Percentiles rank a stretch among this genome's conserved stretches.
Evolutionary conservation across 176 grass and related monocot species (phyloP).

Genomic region (Dendrocalamus sinicus): DNA sequence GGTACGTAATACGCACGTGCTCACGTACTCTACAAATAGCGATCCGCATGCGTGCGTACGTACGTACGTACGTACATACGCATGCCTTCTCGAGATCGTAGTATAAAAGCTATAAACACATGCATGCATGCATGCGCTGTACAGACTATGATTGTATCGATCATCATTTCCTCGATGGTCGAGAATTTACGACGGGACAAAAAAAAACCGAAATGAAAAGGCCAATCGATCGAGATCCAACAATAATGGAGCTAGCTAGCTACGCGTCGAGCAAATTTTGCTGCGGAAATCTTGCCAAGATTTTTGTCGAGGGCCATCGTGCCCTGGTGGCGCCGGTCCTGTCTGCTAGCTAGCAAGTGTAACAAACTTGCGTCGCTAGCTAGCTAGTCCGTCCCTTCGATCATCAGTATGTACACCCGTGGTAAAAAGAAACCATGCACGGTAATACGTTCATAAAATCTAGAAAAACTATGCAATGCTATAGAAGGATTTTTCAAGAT

Average conservation of each 20-base stretch:
- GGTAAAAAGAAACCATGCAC: too few species aligned
- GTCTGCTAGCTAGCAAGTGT: background rate
- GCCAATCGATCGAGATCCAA: background rate
- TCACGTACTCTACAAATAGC: too few species aligned
- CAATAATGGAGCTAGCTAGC: background rate
- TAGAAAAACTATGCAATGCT: too few species aligned
- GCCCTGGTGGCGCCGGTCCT: background rate
- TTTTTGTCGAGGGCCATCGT: background rate
- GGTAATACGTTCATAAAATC: too few species aligned
- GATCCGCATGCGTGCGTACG: background rate
- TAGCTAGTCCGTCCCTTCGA: too few species aligned
- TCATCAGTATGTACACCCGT: too few species aligned
- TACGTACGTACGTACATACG: too few species aligned
- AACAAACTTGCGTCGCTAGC: too few species aligned
- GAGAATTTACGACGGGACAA: background rate
- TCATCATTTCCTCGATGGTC: background rate
- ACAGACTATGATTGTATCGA: too few species aligned
- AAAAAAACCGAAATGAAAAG: background rate
- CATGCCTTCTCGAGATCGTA: too few species aligned
- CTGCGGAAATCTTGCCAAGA: background rate
- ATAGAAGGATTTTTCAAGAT: too few species aligned
- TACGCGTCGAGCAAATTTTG: background rate
- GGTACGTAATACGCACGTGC: conserved; percentile 20
- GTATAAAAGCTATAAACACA: too few species aligned
- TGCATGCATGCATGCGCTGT: background rate